Conservation (phyloP, 2,329 filamentous ascomycete genomes). For the Neocatenulostroma microsporum region DNA sequence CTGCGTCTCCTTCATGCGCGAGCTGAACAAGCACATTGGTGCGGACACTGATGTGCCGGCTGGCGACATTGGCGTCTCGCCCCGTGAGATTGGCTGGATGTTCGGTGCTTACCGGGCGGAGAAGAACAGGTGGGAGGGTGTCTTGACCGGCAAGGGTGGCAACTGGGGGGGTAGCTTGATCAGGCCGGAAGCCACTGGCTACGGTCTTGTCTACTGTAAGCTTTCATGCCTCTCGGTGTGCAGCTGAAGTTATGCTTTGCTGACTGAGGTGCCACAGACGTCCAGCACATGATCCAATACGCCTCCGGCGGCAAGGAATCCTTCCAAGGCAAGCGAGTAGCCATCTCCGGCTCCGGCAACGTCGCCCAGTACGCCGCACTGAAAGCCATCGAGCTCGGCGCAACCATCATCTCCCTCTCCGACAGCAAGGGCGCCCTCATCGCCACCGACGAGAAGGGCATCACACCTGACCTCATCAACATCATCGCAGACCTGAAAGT, state of each 20-base stretch:
- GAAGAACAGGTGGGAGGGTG: conserved; percentile 88
- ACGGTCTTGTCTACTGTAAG: conserved; percentile 79
- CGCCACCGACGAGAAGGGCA: conserved; percentile 59
- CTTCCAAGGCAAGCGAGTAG: conserved; percentile 86
- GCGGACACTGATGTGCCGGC: conserved; percentile 93
- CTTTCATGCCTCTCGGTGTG: conserved; percentile 14
- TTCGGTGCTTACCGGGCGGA: conserved; percentile 89
- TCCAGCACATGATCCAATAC: conserved; percentile 90
- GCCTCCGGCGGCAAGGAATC: conserved; percentile 68
- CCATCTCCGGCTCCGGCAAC: conserved; percentile 94
- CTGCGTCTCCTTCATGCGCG: conserved; percentile 92
- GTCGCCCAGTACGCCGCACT: conserved; percentile 96
- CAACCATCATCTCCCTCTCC: conserved; percentile 82
- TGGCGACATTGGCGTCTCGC: conserved; percentile 90
- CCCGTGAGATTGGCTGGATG: conserved; percentile 87
- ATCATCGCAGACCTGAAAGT: conserved; percentile 81
- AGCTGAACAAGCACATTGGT: conserved; percentile 92
- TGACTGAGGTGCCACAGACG: conserved; percentile 74
- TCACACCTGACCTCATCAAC: conserved; percentile 72
- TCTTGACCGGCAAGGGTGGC: conserved; percentile 91
- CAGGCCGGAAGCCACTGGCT: conserved; percentile 93
- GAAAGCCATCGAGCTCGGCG: conserved; percentile 93
- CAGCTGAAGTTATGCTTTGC: conserved; percentile 81
- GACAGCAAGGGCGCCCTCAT: conserved; percentile 84
- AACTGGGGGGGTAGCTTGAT: conserved; percentile 91